Conservation (phyloP, 495 filamentous ascomycete species). For the Penicillium silybi region DNA sequence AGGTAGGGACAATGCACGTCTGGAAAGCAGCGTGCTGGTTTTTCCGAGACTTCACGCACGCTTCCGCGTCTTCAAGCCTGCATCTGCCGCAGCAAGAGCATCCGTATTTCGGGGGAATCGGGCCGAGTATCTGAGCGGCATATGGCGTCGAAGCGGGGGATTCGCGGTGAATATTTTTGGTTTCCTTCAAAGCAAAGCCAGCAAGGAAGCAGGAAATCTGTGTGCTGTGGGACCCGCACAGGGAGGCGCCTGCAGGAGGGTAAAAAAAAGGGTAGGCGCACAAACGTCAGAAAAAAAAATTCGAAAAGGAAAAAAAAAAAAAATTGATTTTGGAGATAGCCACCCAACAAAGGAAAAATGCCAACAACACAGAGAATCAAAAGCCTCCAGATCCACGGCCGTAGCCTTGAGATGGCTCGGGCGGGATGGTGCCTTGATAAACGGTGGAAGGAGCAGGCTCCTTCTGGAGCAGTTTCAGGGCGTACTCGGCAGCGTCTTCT, state of each 20-base stretch:
- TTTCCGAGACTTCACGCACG: not conserved
- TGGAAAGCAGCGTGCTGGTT: not conserved
- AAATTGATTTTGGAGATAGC: slow-evolving; percentile 10
- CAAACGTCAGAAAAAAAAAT: slow-evolving; percentile 5
- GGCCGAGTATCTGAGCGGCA: not conserved
- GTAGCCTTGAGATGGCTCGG: slow-evolving; percentile 16
- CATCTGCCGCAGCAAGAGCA: no score
- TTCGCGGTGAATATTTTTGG: not conserved
- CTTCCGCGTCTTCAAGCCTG: no score
- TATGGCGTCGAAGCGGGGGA: not conserved
- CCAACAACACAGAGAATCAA: slow-evolving; percentile 8
- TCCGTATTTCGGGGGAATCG: not conserved
- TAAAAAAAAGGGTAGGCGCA: not conserved
- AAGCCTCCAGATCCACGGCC: slow-evolving; percentile 16
- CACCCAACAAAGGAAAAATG: slow-evolving; percentile 27
- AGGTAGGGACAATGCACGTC: not conserved
- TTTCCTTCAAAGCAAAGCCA: not conserved
- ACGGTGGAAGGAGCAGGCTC: slow-evolving; percentile 21
- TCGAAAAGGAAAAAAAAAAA: slow-evolving; percentile 22
- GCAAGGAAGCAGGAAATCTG: not conserved
- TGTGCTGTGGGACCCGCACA: not conserved
- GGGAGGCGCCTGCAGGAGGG: not conserved
- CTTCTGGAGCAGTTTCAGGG: slow-evolving; percentile 44
- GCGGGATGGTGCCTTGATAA: slow-evolving; percentile 26
- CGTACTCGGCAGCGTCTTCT: slow-evolving; percentile 84